Evolutionary conservation across 208 protist genomes (phyloP).

Genomic region (Acanthamoeba lenticulata): DNA sequence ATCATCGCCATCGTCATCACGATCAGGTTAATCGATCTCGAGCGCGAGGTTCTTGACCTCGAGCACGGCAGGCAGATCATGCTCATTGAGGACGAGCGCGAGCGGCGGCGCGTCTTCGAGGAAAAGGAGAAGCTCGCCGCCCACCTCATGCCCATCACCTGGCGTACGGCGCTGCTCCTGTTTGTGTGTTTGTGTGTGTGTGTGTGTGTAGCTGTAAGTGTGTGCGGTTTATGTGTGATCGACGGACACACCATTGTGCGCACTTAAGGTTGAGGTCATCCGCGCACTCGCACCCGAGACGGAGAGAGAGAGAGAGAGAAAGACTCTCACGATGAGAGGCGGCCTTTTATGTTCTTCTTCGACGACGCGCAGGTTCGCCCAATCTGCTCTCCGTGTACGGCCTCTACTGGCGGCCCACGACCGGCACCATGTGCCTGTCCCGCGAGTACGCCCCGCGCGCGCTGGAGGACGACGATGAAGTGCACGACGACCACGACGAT

Average conservation of each 20-base stretch:
- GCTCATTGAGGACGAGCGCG: neutral
- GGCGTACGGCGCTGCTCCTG: too few relatives aligned
- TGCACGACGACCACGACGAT: too few relatives aligned
- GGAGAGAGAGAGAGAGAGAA: too few relatives aligned
- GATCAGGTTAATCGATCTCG: neutral
- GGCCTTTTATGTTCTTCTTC: neutral
- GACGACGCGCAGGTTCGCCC: too few relatives aligned
- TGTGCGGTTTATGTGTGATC: neutral
- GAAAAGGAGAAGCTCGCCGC: neutral
- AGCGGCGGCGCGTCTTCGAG: neutral
- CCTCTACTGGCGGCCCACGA: neutral
- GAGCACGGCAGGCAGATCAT: neutral
- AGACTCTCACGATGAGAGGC: too few relatives aligned
- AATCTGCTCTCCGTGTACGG: neutral
- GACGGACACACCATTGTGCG: too few relatives aligned
- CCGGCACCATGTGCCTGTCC: neutral
- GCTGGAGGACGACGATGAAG: neutral
- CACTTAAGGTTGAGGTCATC: neutral
- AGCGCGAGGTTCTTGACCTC: neutral
- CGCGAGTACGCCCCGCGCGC: neutral
- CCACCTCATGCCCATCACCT: slow-evolving; percentile 26
- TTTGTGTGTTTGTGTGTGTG: too few relatives aligned
- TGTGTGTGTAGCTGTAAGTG: too few relatives aligned
- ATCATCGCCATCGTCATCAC: neutral
- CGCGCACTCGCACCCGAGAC: too few relatives aligned